A percentile compares a stretch with the other conserved stretches of the same genome.
phyloP scores from a whole-genome alignment of 176 grass and related monocot genomes.

The Calamus simplicifolius region DNA sequence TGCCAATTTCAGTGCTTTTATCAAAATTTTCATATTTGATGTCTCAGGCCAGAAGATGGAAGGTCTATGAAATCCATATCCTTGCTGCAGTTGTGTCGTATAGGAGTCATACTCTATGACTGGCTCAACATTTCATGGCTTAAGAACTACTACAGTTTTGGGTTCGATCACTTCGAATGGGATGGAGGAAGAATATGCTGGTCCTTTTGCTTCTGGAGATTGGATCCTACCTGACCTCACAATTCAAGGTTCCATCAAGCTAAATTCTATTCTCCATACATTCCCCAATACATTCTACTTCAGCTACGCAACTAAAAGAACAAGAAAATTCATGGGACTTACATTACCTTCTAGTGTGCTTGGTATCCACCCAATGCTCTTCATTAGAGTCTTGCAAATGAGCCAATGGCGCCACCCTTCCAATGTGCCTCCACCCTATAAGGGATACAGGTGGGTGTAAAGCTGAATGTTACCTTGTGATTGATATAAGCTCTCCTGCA shows the following conservation, averaged over 20 bases:
- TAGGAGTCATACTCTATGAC: conserved; percentile 87
- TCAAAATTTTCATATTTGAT: conserved; percentile 11
- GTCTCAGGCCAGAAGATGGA: conserved; percentile 71
- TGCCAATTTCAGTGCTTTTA: too few species aligned
- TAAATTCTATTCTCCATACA: conserved; percentile 53
- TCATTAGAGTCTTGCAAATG: conserved; percentile 95
- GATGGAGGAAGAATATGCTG: conserved; percentile 58
- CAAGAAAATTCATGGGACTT: conserved; percentile 63
- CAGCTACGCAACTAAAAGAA: conserved; percentile 96
- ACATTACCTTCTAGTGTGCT: conserved; percentile 83
- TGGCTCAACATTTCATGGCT: conserved; percentile 90
- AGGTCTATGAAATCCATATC: conserved; percentile 69
- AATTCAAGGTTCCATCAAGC: conserved; percentile 67
- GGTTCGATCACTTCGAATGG: conserved; percentile 94
- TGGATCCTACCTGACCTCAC: conserved; percentile 98
- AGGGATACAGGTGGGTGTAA: conserved; percentile 71
- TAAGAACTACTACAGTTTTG: conserved; percentile 95
- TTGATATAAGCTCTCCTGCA: too few species aligned
- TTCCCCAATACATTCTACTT: conserved; percentile 96
- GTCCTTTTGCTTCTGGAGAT: conserved; percentile 77
- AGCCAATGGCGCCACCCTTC: conserved; percentile 73
- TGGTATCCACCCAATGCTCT: conserved; percentile 89
- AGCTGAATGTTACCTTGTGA: too few species aligned
- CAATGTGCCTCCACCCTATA: conserved; percentile 60
- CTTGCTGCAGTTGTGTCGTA: conserved; percentile 79